A percentile compares a stretch with the other conserved stretches of the same genome.
Conservation (phyloP, 495 filamentous ascomycete genomes). For the Penicillium cinerascens region DNA sequence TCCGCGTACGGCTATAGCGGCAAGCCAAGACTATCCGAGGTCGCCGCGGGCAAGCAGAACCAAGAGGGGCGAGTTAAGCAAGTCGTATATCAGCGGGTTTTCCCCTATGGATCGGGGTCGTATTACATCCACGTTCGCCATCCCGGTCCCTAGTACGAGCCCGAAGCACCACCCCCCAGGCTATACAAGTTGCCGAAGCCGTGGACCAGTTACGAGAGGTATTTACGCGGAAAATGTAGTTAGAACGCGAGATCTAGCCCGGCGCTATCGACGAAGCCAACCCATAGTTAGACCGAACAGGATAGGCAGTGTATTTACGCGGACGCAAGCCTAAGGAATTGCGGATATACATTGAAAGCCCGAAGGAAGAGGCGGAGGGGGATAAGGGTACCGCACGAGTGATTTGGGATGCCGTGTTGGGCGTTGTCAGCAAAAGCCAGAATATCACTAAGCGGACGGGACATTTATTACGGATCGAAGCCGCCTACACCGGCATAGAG, state of each 20-base stretch:
- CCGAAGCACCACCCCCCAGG: neutral
- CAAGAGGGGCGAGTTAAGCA: neutral
- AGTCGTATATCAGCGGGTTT: neutral
- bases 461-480: constrained; percentile 4
- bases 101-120: neutral
- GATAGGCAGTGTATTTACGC: neutral
- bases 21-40: neutral
- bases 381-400: neutral
- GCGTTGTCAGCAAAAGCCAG: neutral
- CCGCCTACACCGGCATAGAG: neutral
- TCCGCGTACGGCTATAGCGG: neutral
- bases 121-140: neutral
- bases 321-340: neutral
- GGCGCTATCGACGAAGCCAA: neutral
- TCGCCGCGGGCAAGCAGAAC: neutral
- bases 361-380: neutral
- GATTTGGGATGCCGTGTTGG: neutral
- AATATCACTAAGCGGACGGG: neutral
- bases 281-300: neutral
- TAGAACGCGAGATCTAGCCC: neutral
- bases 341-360: neutral
- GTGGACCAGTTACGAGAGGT: neutral
- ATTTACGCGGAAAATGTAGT: neutral
- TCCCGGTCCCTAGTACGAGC: neutral
- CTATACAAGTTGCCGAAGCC: neutral